These are phyloP conservation scores for Arthromyces matolae DNA, from an alignment of 768 basidiomycete species.

Conservation along the genomic window DNA sequence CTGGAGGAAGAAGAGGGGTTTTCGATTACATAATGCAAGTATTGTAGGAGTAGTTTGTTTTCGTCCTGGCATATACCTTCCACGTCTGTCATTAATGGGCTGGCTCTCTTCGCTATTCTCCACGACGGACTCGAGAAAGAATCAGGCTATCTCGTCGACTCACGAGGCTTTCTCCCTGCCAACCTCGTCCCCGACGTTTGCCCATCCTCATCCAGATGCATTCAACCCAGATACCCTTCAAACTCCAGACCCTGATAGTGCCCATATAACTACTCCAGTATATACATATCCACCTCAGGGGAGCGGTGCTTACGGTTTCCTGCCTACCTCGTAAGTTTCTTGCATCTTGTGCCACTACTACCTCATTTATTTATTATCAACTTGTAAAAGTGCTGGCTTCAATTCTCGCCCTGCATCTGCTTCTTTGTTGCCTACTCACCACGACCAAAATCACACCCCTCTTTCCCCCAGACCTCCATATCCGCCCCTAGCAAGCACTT, in stretches of 20 bases:
- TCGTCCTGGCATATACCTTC: neutral
- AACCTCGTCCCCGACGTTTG: slow-evolving; percentile 58
- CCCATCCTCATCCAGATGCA: slow-evolving; percentile 48
- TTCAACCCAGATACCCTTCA: slow-evolving; percentile 53
- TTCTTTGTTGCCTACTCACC: slow-evolving; percentile 67
- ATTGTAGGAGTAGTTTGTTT: neutral
- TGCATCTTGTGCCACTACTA: slow-evolving; percentile 4
- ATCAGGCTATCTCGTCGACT: slow-evolving; percentile 72
- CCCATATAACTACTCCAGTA: slow-evolving; percentile 41
- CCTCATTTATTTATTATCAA: slow-evolving; percentile 18
- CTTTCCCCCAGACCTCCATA: slow-evolving; percentile 46
- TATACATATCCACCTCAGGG: slow-evolving; percentile 81
- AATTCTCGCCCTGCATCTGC: slow-evolving; percentile 44
- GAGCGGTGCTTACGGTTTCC: slow-evolving; percentile 53
- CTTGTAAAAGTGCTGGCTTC: slow-evolving; percentile 36
- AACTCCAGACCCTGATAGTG: slow-evolving; percentile 46
- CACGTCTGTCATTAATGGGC: slow-evolving; percentile 51
- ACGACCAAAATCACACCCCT: slow-evolving; percentile 45
- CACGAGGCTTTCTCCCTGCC: slow-evolving; percentile 89
- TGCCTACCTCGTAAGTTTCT: slow-evolving; percentile 48
- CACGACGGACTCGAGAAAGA: slow-evolving; percentile 44
- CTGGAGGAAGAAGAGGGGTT: neutral
- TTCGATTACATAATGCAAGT: slow-evolving; percentile 4
- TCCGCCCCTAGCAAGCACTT: slow-evolving; percentile 79
- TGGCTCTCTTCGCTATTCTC: slow-evolving; percentile 72